Evolutionary conservation across 306 rosid genomes (phyloP).

Genomic region (Malus orientalis): DNA sequence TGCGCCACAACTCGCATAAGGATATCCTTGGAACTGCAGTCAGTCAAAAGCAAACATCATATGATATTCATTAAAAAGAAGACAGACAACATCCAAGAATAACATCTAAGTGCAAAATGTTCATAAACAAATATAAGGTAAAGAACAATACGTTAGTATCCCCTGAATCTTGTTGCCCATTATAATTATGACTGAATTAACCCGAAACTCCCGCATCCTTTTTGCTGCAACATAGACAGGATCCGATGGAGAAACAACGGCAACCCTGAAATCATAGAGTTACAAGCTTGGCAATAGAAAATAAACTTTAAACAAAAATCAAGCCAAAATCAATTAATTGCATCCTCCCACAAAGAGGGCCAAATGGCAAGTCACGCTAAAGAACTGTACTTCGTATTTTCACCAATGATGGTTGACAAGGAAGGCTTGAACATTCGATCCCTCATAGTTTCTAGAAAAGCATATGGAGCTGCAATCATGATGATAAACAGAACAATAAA

Average conservation of each 20-base stretch:
- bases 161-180: slow-evolving; percentile 86
- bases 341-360: not conserved
- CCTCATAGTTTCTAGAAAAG: slow-evolving; percentile 76
- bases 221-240: slow-evolving; percentile 80
- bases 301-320: not conserved
- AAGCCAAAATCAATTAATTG: not conserved
- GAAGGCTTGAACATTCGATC: slow-evolving; percentile 93
- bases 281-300: slow-evolving; percentile 42
- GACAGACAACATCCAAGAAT: not conserved
- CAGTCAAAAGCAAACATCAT: slow-evolving; percentile 13
- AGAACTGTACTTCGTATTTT: slow-evolving; percentile 59
- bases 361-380: slow-evolving; percentile 6
- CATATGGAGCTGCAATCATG: slow-evolving; percentile 58
- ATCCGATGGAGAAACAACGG: slow-evolving; percentile 72
- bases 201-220: slow-evolving; percentile 81
- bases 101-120: not conserved
- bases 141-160: slow-evolving; percentile 68
- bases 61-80: not conserved
- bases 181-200: slow-evolving; percentile 61
- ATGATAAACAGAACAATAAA: slow-evolving; percentile 10
- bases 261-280: slow-evolving; percentile 71
- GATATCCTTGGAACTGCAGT: slow-evolving; percentile 84
- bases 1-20: slow-evolving; percentile 91
- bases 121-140: not conserved
- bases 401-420: slow-evolving; percentile 65